Conservation (phyloP, 768 basidiomycete genomes). For the Pleurotus tuoliensis region DNA sequence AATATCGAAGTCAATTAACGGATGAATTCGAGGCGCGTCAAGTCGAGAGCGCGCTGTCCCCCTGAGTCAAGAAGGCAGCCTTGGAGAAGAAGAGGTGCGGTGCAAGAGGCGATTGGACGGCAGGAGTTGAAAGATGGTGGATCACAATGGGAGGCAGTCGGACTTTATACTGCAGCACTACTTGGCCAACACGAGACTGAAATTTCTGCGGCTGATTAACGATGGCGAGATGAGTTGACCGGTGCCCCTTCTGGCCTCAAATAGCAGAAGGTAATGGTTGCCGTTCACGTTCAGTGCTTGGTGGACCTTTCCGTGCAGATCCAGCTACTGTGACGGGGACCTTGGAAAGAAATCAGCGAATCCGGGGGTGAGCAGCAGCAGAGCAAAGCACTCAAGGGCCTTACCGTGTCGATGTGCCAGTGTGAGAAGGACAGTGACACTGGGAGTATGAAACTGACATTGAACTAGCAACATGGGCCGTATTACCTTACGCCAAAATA, state of each 20-base stretch:
- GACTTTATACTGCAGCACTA: conserved; percentile 5
- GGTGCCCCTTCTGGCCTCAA: background rate
- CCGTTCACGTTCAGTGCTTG: too few species aligned
- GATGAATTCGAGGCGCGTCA: conserved; percentile 12
- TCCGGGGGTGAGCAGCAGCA: background rate
- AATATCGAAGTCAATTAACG: conserved; percentile 15
- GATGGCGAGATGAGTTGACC: conserved; percentile 8
- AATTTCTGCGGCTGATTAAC: conserved; percentile 7
- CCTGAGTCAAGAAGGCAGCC: conserved; percentile 2
- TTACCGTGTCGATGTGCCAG: background rate
- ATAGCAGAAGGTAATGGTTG: background rate
- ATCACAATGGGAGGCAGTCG: conserved; percentile 8
- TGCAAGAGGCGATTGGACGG: conserved; percentile 3
- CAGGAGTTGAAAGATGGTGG: conserved; percentile 5
- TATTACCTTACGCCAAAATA: conserved; percentile 4
- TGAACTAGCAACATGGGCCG: conserved; percentile 5
- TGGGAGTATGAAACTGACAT: background rate
- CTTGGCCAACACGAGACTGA: conserved; percentile 8
- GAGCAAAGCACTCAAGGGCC: background rate
- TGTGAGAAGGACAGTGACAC: conserved; percentile 1
- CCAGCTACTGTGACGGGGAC: background rate
- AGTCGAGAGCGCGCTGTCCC: background rate
- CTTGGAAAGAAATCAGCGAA: background rate
- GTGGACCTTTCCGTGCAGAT: too few species aligned
- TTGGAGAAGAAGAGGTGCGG: conserved; percentile 2